These are phyloP conservation scores for Calonectria hawksworthii DNA, from an alignment of 2,329 filamentous ascomycete genomes.

Conservation along the genomic window DNA sequence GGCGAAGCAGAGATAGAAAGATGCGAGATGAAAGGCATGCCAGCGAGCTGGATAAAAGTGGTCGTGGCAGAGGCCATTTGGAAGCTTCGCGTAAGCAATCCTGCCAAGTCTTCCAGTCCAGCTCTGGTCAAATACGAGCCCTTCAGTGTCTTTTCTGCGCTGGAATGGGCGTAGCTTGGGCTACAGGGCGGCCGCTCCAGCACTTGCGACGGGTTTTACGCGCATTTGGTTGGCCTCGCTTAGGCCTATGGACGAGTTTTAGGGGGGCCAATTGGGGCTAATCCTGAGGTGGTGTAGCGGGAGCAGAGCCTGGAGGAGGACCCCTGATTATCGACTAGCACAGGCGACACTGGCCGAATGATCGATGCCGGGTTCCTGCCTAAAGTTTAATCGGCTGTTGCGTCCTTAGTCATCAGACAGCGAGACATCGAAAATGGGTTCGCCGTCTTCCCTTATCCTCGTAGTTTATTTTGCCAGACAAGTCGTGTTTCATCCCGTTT, in stretches of 20 bases:
- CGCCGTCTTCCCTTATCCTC: background rate
- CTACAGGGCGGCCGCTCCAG: slow-evolving; percentile 19
- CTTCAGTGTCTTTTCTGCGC: background rate
- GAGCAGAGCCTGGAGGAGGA: background rate
- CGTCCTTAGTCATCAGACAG: background rate
- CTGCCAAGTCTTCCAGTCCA: background rate
- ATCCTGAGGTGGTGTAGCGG: background rate
- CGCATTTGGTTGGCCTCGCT: background rate
- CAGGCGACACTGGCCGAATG: background rate
- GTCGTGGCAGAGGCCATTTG: background rate
- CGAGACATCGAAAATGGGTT: background rate
- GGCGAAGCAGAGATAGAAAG: slow-evolving; percentile 1
- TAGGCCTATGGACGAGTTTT: background rate
- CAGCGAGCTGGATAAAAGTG: background rate
- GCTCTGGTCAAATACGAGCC: slow-evolving; percentile 8
- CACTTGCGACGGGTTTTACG: background rate
- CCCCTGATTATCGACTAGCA: background rate
- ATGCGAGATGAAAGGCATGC: slow-evolving; percentile 2
- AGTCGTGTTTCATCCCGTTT: slow-evolving; percentile 25
- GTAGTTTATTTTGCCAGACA: background rate
- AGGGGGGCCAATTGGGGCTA: background rate
- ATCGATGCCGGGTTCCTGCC: background rate
- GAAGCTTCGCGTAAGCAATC: slow-evolving; percentile 20
- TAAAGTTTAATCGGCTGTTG: slow-evolving; percentile 8
- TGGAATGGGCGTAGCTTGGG: slow-evolving; percentile 18